Percentiles rank a stretch among this genome's conserved stretches.
Conservation (phyloP, 306 rosid species). For the Castanea crenata region DNA sequence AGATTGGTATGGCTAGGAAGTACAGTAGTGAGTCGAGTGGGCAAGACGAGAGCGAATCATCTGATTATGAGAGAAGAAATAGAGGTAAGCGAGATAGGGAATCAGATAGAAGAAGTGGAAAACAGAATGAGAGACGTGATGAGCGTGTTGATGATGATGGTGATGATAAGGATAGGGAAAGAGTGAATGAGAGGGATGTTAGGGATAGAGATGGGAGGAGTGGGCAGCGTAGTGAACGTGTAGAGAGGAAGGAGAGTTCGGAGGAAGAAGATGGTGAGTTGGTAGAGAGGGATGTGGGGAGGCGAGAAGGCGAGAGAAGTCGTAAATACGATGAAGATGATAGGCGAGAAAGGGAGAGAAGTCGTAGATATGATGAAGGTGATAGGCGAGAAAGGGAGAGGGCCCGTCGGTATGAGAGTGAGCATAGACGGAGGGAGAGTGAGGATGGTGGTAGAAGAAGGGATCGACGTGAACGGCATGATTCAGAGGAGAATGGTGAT, state of each 20-base stretch:
- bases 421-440: slow-evolving; percentile 23
- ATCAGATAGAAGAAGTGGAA: slow-evolving; percentile 14
- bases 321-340: neutral
- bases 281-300: slow-evolving; percentile 20
- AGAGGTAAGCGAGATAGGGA: slow-evolving; percentile 9
- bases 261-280: slow-evolving; percentile 47
- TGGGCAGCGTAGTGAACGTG: slow-evolving; percentile 15
- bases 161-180: slow-evolving; percentile 21
- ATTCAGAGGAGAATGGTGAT: slow-evolving; percentile 41
- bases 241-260: slow-evolving; percentile 23
- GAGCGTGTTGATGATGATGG: slow-evolving; percentile 16
- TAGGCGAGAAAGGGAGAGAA: slow-evolving; percentile 22
- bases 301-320: slow-evolving; percentile 22
- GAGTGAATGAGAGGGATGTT: slow-evolving; percentile 13
- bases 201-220: slow-evolving; percentile 29
- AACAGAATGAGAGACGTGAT: slow-evolving; percentile 9
- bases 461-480: slow-evolving; percentile 23
- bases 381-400: slow-evolving; percentile 21
- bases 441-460: slow-evolving; percentile 28
- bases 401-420: slow-evolving; percentile 9
- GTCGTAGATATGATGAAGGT: neutral
- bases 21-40: slow-evolving; percentile 41
- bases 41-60: slow-evolving; percentile 13
- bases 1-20: slow-evolving; percentile 46
- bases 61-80: slow-evolving; percentile 22